phyloP scores from a whole-genome alignment of 2,329 filamentous ascomycete genomes.

The Curvularia eragrostidis region DNA sequence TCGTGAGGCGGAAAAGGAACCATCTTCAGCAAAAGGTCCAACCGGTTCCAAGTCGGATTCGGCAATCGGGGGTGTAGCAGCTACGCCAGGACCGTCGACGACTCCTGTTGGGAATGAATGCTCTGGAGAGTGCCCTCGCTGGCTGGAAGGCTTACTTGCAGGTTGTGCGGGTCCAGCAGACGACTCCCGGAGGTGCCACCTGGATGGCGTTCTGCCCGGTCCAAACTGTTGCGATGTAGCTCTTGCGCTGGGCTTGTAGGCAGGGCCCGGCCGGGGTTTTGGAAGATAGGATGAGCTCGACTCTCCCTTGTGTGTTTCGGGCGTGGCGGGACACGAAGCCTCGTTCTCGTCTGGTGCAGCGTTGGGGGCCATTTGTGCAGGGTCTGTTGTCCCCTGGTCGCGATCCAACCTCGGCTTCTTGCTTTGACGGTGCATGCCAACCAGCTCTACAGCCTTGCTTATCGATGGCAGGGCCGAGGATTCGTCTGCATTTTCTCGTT shows the following conservation, averaged over 20 bases:
- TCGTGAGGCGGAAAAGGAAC: slow-evolving; percentile 33
- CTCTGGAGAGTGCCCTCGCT: slow-evolving; percentile 26
- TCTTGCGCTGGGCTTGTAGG: slow-evolving; percentile 27
- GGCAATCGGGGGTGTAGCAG: slow-evolving; percentile 77
- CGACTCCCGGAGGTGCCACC: slow-evolving; percentile 37
- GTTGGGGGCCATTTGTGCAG: slow-evolving; percentile 24
- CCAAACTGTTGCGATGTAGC: slow-evolving; percentile 28
- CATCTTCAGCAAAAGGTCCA: slow-evolving; percentile 52
- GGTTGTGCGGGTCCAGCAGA: slow-evolving; percentile 33
- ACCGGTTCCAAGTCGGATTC: slow-evolving; percentile 72
- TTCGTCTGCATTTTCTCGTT: slow-evolving; percentile 49
- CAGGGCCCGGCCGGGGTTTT: slow-evolving; percentile 24
- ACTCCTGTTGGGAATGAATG: slow-evolving; percentile 36
- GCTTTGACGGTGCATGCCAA: slow-evolving; percentile 57
- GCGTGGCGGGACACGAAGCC: slow-evolving; percentile 45
- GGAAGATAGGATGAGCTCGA: slow-evolving; percentile 32
- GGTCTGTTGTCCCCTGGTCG: slow-evolving; percentile 28
- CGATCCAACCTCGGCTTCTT: slow-evolving; percentile 56
- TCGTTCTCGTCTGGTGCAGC: slow-evolving; percentile 46
- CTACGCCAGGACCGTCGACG: slow-evolving; percentile 57
- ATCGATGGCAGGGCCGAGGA: slow-evolving; percentile 62
- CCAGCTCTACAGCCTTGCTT: slow-evolving; percentile 60
- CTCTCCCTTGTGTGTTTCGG: slow-evolving; percentile 46
- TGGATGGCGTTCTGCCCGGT: slow-evolving; percentile 20
- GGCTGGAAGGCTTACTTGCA: slow-evolving; percentile 20